Evolutionary conservation across 495 filamentous ascomycete genomes (phyloP).

Genomic region (Podospora pseudopauciseta): DNA sequence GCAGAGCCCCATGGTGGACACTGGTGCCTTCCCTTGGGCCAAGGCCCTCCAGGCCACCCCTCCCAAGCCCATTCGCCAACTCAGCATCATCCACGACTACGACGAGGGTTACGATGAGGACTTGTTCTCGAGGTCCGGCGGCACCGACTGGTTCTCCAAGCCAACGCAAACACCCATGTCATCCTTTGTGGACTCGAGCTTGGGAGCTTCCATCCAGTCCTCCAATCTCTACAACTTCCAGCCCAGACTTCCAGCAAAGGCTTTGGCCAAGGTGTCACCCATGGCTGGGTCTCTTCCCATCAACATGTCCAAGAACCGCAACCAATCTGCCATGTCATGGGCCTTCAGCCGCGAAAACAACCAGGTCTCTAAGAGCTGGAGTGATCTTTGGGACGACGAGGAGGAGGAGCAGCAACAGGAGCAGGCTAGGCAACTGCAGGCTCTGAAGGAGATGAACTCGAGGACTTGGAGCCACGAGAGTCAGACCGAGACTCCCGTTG

Average conservation of each 20-base stretch:
- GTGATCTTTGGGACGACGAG: conserved; percentile 88
- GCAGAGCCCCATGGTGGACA: conserved; percentile 77
- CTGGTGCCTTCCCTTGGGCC: conserved; percentile 88
- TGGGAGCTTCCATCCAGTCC: conserved; percentile 67
- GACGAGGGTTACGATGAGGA: conserved; percentile 76
- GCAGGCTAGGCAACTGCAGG: conserved; percentile 55
- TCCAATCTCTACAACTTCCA: conserved; percentile 44
- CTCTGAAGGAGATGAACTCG: conserved; percentile 69
- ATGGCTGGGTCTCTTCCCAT: conserved; percentile 78
- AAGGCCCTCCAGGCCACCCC: conserved; percentile 80
- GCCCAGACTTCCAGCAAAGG: conserved; percentile 32
- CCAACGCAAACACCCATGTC: conserved; percentile 65
- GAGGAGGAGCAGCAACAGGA: conserved; percentile 49
- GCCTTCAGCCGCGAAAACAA: conserved; percentile 72
- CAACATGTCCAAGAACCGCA: conserved; percentile 58
- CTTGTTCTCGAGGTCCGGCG: conserved; percentile 78
- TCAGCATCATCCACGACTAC: conserved; percentile 75
- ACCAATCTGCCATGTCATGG: conserved; percentile 63
- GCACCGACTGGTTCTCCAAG: conserved; percentile 68
- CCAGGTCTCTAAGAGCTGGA: conserved; percentile 89
- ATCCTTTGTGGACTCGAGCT: conserved; percentile 70
- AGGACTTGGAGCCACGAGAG: conserved; percentile 80
- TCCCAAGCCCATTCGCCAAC: conserved; percentile 70
- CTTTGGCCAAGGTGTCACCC: conserved; percentile 30
- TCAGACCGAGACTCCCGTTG: conserved; percentile 41